Conservation (phyloP, 805 yeast species). For the Saccharomycopsis schoenii region DNA sequence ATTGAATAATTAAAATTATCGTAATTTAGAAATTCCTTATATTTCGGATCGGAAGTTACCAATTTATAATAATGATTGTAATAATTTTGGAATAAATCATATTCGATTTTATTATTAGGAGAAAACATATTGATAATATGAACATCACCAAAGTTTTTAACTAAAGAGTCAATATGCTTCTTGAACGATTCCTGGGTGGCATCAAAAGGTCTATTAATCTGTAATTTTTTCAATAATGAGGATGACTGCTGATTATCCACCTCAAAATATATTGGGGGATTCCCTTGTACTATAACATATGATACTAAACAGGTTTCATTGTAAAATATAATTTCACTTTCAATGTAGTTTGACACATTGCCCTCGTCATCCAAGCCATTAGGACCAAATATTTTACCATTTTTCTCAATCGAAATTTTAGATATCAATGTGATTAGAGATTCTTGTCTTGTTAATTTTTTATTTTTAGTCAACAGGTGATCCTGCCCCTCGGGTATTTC, state of each 20-base stretch:
- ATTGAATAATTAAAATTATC: slow-evolving; percentile 15
- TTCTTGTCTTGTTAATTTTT: slow-evolving; percentile 18
- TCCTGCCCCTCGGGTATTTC: not conserved
- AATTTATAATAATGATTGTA: slow-evolving; percentile 14
- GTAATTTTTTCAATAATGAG: slow-evolving; percentile 63
- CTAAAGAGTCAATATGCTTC: slow-evolving; percentile 64
- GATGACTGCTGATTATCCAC: slow-evolving; percentile 50
- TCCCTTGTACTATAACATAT: slow-evolving; percentile 79
- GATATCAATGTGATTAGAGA: slow-evolving; percentile 65
- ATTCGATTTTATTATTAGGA: slow-evolving; percentile 10
- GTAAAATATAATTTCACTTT: slow-evolving; percentile 72
- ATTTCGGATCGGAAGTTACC: slow-evolving; percentile 1
- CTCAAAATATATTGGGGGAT: slow-evolving; percentile 93
- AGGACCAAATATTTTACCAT: slow-evolving; percentile 77
- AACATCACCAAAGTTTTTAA: slow-evolving; percentile 72
- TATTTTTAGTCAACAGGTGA: slow-evolving; percentile 18
- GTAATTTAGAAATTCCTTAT: slow-evolving; percentile 7
- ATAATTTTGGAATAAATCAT: slow-evolving; percentile 14
- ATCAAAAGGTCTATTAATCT: slow-evolving; percentile 66
- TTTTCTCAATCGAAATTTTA: slow-evolving; percentile 81
- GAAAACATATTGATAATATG: slow-evolving; percentile 29
- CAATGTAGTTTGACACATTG: slow-evolving; percentile 82
- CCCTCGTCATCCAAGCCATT: slow-evolving; percentile 92
- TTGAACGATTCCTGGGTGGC: slow-evolving; percentile 84
- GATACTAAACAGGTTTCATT: slow-evolving; percentile 45